phyloP scores from a whole-genome alignment of 2,329 filamentous ascomycete genomes.

The Pyrenophora tritici-repentis region DNA sequence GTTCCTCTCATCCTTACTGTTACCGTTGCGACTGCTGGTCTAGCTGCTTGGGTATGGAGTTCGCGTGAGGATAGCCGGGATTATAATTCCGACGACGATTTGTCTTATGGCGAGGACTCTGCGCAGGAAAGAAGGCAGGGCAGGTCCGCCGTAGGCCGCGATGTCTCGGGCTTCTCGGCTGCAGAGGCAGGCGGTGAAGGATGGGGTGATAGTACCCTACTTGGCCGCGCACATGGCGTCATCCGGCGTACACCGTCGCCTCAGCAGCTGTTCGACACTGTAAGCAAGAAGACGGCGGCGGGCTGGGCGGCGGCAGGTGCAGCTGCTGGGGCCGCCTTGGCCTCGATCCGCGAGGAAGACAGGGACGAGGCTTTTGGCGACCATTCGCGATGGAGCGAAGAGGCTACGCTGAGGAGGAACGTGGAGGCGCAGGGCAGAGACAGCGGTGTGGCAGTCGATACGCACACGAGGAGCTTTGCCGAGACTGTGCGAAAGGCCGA shows the following conservation, averaged over 20 bases:
- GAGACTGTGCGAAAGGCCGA: slow-evolving; percentile 31
- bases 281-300: slow-evolving; percentile 78
- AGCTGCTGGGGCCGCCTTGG: slow-evolving; percentile 79
- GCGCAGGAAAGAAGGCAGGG: slow-evolving; percentile 23
- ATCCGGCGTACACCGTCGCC: slow-evolving; percentile 83
- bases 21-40: slow-evolving; percentile 81
- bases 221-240: slow-evolving; percentile 78
- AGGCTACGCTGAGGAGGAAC: slow-evolving; percentile 70
- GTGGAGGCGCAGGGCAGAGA: slow-evolving; percentile 46
- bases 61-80: slow-evolving; percentile 79
- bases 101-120: slow-evolving; percentile 51
- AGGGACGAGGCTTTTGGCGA: slow-evolving; percentile 74
- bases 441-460: slow-evolving; percentile 40
- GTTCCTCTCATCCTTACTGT: slow-evolving; percentile 85
- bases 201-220: slow-evolving; percentile 61
- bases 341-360: slow-evolving; percentile 83
- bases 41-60: slow-evolving; percentile 93
- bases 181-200: slow-evolving; percentile 31
- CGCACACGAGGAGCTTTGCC: slow-evolving; percentile 41
- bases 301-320: slow-evolving; percentile 83
- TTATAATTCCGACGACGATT: slow-evolving; percentile 59
- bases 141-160: slow-evolving; percentile 25
- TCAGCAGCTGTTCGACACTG: slow-evolving; percentile 84
- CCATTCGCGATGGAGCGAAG: slow-evolving; percentile 90
- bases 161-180: slow-evolving; percentile 27